Base-by-base conservation (phyloP, 2,329 filamentous ascomycete species). In the Ophiognomonia clavigignenti-juglandacearum region DNA sequence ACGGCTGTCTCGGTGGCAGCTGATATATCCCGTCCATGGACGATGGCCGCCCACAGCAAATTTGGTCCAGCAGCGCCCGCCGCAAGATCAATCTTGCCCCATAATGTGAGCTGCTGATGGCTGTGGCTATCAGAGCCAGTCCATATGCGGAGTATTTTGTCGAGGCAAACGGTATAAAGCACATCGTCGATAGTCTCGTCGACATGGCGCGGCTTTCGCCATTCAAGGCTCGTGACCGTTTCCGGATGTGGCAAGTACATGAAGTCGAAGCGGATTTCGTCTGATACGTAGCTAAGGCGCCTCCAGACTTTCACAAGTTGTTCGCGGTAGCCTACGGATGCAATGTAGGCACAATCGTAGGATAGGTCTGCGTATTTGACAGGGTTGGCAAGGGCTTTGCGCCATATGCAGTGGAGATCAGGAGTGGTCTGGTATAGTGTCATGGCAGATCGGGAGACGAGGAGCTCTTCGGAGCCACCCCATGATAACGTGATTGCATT, bases 271-370 rank as follows among this genome's bases (percentile, higher is more conserved):
- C 86, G 78, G 32, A 89, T 85, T 56, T 95, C 86, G 48, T 89
- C 85, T 1, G 82, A 78, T 13, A 89, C 89, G 61, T 92, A 96
- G 8, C 86, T 86, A 20, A 95, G 71, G 44, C 92, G 80, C 53
- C 90, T 82, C 93, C 95, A 98, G 57, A 97, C 79, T 68, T 98
- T 97, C 55, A 95, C 83, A 18, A 97, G 70, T 43, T 85, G 78
- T 64, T 97, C 93, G 61, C 88, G 81, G 41, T 75, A 72, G 35
- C 89, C 86, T 11, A 86, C 79, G 1, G 88, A 91, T 16, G 90
- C 92, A 44, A 97, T 88, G 51, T 95, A 82, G 18, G 84, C 83
- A 11, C 88, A 91, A 63, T 96, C 92, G 53, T 88, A 88, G 1
- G 92, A 96, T 56, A 96, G 82, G 8, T 77, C 73, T 3, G 90